Conservation (phyloP, 306 rosid genomes). For the Mucuna pruriens region DNA sequence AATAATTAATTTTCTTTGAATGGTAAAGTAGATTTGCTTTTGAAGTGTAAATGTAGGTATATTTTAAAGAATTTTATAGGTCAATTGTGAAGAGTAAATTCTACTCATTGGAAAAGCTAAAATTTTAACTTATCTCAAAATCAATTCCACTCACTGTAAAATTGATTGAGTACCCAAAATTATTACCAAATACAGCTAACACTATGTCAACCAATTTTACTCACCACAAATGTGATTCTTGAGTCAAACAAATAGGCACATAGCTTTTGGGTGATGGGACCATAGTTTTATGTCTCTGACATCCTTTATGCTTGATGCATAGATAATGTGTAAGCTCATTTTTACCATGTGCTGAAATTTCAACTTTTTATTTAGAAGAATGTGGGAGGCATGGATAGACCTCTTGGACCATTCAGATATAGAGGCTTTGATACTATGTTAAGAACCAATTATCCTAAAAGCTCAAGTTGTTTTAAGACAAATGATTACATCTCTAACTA, state of each 20-base stretch:
- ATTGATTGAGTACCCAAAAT: neutral
- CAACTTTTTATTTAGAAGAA: slow-evolving; percentile 13
- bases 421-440: neutral
- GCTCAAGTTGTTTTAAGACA: neutral
- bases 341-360: neutral
- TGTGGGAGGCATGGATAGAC: neutral
- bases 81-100: neutral
- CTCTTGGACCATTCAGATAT: neutral
- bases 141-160: neutral
- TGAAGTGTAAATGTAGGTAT: neutral
- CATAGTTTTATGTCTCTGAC: neutral
- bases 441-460: neutral
- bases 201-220: neutral
- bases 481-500: neutral
- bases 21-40: neutral
- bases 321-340: neutral
- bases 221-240: neutral
- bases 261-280: neutral
- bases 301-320: neutral
- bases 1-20: neutral
- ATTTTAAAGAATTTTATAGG: too few species aligned
- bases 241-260: neutral
- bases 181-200: neutral
- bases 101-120: neutral
- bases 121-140: neutral